A percentile compares a stretch with the other conserved stretches of the same genome.
These are phyloP conservation scores for Phylloporus arenicola DNA, from an alignment of 768 basidiomycete species.

Conservation along the genomic window DNA sequence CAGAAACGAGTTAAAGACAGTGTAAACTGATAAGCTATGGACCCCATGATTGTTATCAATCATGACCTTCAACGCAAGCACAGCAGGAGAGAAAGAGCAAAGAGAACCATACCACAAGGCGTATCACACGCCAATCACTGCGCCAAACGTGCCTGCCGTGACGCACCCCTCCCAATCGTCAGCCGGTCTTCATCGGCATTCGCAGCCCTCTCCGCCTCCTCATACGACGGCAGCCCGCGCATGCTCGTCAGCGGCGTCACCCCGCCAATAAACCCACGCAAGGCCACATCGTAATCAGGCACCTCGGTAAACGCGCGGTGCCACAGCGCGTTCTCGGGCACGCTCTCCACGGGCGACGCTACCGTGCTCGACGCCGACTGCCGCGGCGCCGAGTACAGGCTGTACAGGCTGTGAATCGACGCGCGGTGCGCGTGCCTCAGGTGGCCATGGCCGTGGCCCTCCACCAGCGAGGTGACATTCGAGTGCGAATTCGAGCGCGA, in stretches of 20 bases:
- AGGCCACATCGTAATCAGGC: slow-evolving; percentile 81
- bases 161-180: slow-evolving; percentile 6
- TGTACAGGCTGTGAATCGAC: background rate
- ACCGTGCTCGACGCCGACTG: background rate
- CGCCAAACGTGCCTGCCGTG: background rate
- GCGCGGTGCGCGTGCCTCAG: slow-evolving; percentile 1
- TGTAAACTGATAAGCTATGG: background rate
- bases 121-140: background rate
- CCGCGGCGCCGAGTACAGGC: background rate
- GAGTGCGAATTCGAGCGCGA: slow-evolving; percentile 34
- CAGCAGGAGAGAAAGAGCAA: background rate
- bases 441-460: background rate
- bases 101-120: background rate
- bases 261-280: slow-evolving; percentile 85
- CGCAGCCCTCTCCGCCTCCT: slow-evolving; percentile 45
- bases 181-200: background rate
- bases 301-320: slow-evolving; percentile 70
- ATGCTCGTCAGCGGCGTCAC: slow-evolving; percentile 78
- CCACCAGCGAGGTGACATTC: slow-evolving; percentile 20
- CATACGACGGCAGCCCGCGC: slow-evolving; percentile 81
- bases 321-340: slow-evolving; percentile 36
- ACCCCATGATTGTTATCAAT: background rate
- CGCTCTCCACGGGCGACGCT: slow-evolving; percentile 10
- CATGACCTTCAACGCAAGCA: background rate
- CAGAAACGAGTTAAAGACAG: background rate